Percentiles rank a stretch among this genome's conserved stretches.
Evolutionary conservation across 257 asterid genomes (phyloP).

Genomic region (Fraxinus quadrangulata): DNA sequence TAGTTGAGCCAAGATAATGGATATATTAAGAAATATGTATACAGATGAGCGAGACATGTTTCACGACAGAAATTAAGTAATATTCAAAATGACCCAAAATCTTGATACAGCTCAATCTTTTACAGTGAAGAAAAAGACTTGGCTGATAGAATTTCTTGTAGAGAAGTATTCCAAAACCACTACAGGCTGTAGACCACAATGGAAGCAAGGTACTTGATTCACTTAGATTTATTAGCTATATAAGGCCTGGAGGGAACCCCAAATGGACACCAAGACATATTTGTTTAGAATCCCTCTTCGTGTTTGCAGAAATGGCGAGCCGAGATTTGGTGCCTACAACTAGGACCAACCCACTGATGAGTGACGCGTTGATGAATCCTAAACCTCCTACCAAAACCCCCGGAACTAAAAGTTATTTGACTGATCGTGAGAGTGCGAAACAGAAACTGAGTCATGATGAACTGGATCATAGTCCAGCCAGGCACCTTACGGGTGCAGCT

Average conservation of each 20-base stretch:
- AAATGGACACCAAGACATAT: conserved; percentile 24
- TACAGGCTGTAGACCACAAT: conserved; percentile 36
- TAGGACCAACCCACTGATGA: conserved; percentile 10
- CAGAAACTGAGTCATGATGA: conserved; percentile 27
- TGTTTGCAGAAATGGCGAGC: conserved; percentile 31
- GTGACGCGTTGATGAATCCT: neutral
- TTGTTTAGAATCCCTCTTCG: neutral
- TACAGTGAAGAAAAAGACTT: conserved; percentile 21
- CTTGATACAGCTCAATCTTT: neutral
- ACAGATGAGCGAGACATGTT: conserved; percentile 24
- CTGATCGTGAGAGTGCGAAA: conserved; percentile 15
- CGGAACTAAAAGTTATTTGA: conserved; percentile 12
- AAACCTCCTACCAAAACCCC: conserved; percentile 1
- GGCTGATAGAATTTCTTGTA: conserved; percentile 1
- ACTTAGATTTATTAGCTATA: conserved; percentile 53
- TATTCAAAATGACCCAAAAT: neutral
- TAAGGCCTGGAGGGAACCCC: conserved; percentile 27
- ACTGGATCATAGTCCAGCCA: conserved; percentile 16
- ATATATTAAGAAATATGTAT: conserved; percentile 9
- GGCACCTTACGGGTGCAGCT: conserved; percentile 8
- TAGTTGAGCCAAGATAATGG: conserved; percentile 2
- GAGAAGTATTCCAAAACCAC: conserved; percentile 50
- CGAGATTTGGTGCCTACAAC: conserved; percentile 20
- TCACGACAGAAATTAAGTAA: neutral
- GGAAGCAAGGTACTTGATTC: conserved; percentile 72